Evolutionary conservation across 192 early-diverging fungal genomes (phyloP).

Genomic region (Coemansia sp.): DNA sequence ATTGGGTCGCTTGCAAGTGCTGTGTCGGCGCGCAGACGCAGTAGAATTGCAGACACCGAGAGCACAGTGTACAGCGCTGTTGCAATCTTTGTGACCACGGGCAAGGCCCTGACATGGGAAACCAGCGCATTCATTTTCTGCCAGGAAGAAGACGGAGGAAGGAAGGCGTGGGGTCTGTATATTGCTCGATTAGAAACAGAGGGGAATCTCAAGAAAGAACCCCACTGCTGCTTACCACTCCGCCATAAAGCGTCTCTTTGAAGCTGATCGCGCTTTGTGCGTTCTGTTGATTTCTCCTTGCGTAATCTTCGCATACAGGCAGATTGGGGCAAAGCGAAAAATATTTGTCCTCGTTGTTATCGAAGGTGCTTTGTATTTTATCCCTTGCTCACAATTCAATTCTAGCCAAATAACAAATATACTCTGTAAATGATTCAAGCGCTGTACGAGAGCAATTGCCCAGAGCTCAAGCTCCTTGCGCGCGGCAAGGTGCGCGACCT

Average conservation of each 20-base stretch:
- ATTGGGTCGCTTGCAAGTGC: conserved; percentile 10
- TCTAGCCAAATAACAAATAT: neutral
- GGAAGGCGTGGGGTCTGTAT: too few relatives aligned
- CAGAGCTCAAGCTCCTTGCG: conserved; percentile 88
- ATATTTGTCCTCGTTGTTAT: neutral
- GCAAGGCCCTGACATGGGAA: conserved; percentile 25
- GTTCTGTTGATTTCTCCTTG: neutral
- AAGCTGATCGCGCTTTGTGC: too few relatives aligned
- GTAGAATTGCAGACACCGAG: conserved; percentile 19
- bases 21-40: conserved; percentile 8
- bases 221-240: too few relatives aligned
- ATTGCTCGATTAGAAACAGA: neutral
- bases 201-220: too few relatives aligned
- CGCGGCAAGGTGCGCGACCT: conserved; percentile 97
- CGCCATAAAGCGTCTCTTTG: too few relatives aligned
- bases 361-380: too few relatives aligned
- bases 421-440: conserved; percentile 49
- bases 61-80: conserved; percentile 15
- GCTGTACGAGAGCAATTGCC: conserved; percentile 74
- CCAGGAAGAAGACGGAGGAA: neutral
- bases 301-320: neutral
- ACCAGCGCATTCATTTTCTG: conserved; percentile 33
- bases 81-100: conserved; percentile 35
- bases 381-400: neutral
- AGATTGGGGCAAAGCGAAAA: neutral